Evolutionary conservation across 345 rosid species (phyloP).

Genomic region (Rhodomyrtus tomentosa): DNA sequence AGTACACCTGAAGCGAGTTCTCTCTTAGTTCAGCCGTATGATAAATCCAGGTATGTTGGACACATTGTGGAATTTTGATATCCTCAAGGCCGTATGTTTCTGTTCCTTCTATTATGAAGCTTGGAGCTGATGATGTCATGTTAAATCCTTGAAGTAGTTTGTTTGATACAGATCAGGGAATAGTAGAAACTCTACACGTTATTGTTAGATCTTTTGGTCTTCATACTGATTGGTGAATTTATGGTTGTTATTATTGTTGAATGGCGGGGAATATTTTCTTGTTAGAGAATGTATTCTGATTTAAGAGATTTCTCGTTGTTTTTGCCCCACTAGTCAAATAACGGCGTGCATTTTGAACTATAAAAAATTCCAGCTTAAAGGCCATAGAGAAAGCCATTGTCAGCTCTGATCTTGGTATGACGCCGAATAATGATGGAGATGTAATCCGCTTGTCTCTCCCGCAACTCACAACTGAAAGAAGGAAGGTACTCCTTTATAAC

Average conservation of each 20-base stretch:
- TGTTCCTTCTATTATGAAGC: not conserved
- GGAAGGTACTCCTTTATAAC: conserved; percentile 47
- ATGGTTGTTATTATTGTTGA: not conserved
- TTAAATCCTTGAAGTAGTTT: not conserved
- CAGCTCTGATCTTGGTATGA: conserved; percentile 75
- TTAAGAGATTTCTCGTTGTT: not conserved
- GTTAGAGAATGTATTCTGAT: not conserved
- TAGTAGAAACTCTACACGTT: not conserved
- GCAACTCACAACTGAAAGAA: conserved; percentile 80
- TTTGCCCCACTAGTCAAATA: not conserved
- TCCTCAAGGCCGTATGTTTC: not conserved
- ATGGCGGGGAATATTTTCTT: not conserved
- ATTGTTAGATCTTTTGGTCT: not conserved
- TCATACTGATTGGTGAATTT: not conserved
- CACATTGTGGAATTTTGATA: not conserved
- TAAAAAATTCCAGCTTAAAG: conserved; percentile 43
- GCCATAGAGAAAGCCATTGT: conserved; percentile 91
- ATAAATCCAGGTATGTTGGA: conserved; percentile 67
- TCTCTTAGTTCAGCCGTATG: conserved; percentile 86
- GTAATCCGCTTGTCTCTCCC: conserved; percentile 76
- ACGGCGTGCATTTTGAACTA: not conserved
- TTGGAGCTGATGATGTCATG: not conserved
- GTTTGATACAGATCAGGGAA: not conserved
- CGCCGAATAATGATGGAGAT: conserved; percentile 91
- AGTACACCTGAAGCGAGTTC: conserved; percentile 85